These are phyloP conservation scores for Colletotrichum cordylinicola DNA, from an alignment of 2,329 filamentous ascomycete genomes.

Conservation along the genomic window DNA sequence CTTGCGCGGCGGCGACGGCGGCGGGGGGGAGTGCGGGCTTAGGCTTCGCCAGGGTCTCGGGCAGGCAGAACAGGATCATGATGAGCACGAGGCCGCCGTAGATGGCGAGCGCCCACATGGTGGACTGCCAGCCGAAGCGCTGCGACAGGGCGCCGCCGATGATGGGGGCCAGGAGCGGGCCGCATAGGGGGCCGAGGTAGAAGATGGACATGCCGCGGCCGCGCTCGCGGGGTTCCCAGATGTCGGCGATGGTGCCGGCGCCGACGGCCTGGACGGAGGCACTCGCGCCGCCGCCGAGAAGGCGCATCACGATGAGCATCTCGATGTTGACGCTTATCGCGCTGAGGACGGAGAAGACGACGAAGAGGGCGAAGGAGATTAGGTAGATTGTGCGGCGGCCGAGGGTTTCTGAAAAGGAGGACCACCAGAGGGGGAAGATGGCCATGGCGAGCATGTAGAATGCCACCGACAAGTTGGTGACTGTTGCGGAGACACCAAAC, in stretches of 20 bases:
- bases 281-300: conserved; percentile 76
- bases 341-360: conserved; percentile 72
- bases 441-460: conserved; percentile 85
- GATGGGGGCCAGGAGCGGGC: conserved; percentile 74
- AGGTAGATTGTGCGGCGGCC: conserved; percentile 83
- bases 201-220: conserved; percentile 84
- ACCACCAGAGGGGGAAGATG: conserved; percentile 89
- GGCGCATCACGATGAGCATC: conserved; percentile 80
- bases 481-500: conserved; percentile 65
- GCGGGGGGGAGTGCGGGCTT: conserved; percentile 16
- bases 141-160: conserved; percentile 77
- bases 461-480: conserved; percentile 78
- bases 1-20: neutral
- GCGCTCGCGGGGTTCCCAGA: conserved; percentile 77
- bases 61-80: conserved; percentile 65
- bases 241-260: conserved; percentile 81
- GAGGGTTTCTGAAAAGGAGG: conserved; percentile 75
- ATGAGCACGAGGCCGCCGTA: conserved; percentile 68
- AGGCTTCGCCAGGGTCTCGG: conserved; percentile 64
- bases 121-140: conserved; percentile 74
- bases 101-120: conserved; percentile 78
- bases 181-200: conserved; percentile 79
- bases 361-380: conserved; percentile 74
- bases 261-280: conserved; percentile 85
- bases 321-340: conserved; percentile 72